These are phyloP conservation scores for Paraurostyla sp. DNA, from an alignment of 73 alveolate genomes.

Conservation along the genomic window DNA sequence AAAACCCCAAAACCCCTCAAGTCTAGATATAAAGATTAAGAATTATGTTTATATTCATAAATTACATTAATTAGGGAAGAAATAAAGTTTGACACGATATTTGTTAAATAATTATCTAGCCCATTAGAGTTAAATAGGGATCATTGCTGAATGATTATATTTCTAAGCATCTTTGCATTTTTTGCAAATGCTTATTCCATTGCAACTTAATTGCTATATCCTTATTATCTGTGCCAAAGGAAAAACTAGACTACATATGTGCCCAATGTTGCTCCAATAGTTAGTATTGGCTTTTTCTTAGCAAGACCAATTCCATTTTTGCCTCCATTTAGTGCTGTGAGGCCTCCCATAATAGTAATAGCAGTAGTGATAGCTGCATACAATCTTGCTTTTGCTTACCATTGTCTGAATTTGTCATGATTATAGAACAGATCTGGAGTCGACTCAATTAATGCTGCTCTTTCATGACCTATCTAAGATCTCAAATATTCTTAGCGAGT, in stretches of 20 bases:
- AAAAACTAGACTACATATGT: neutral
- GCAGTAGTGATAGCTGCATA: slow-evolving; percentile 2
- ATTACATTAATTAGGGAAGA: too few species aligned
- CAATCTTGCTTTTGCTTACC: slow-evolving; percentile 39
- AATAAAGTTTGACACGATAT: too few species aligned
- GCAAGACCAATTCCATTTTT: neutral
- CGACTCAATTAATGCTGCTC: neutral
- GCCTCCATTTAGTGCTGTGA: slow-evolving; percentile 25
- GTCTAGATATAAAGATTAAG: too few species aligned
- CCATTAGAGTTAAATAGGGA: too few species aligned
- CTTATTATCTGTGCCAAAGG: slow-evolving; percentile 42
- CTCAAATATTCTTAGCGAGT: neutral
- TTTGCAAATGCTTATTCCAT: slow-evolving; percentile 22
- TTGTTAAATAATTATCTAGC: too few species aligned
- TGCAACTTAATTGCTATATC: neutral
- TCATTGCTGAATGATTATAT: slow-evolving; percentile 37
- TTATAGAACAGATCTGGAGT: slow-evolving; percentile 49
- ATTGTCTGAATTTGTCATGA: slow-evolving; percentile 30
- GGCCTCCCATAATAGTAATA: neutral
- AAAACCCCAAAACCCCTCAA: too few species aligned
- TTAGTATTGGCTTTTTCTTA: neutral
- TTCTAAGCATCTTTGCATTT: slow-evolving; percentile 26
- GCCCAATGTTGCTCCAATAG: neutral
- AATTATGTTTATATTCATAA: too few species aligned
- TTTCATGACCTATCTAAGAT: neutral